Conservation (phyloP, 352 stramenopile genomes). For the Phytophthora hybrid region DNA sequence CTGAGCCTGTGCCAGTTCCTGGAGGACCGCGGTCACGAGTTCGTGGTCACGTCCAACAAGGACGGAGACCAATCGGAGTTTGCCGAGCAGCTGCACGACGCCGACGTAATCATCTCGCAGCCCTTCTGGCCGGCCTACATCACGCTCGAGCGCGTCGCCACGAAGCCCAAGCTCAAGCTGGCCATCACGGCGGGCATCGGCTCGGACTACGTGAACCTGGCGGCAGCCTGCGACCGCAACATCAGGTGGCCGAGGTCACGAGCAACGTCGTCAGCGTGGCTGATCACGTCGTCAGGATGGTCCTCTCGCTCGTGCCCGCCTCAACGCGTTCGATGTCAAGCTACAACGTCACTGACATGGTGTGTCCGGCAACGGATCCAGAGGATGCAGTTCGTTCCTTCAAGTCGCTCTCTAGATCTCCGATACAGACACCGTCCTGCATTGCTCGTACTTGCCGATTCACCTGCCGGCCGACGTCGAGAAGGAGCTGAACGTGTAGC, state of each 20-base stretch:
- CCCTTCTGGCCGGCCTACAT: slow-evolving; percentile 66
- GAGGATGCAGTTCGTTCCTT: too few species aligned
- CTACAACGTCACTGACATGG: slow-evolving; percentile 57
- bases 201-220: slow-evolving; percentile 56
- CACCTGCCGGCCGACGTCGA: slow-evolving; percentile 41
- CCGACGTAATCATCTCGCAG: slow-evolving; percentile 58
- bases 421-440: too few species aligned
- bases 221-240: slow-evolving; percentile 47
- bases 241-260: slow-evolving; percentile 56
- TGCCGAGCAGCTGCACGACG: slow-evolving; percentile 43
- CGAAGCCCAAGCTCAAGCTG: slow-evolving; percentile 51
- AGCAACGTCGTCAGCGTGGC: slow-evolving; percentile 55
- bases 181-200: slow-evolving; percentile 55
- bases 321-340: slow-evolving; percentile 57
- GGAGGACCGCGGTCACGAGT: slow-evolving; percentile 47
- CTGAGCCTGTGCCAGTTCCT: slow-evolving; percentile 54
- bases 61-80: slow-evolving; percentile 57
- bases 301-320: slow-evolving; percentile 45
- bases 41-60: slow-evolving; percentile 58
- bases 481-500: slow-evolving; percentile 55
- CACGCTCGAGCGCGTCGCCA: slow-evolving; percentile 47
- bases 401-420: too few species aligned
- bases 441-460: too few species aligned
- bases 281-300: slow-evolving; percentile 58
- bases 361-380: slow-evolving; percentile 16